phyloP scores from a whole-genome alignment of 2,329 filamentous ascomycete genomes.

The Hymenoscyphus scutula region DNA sequence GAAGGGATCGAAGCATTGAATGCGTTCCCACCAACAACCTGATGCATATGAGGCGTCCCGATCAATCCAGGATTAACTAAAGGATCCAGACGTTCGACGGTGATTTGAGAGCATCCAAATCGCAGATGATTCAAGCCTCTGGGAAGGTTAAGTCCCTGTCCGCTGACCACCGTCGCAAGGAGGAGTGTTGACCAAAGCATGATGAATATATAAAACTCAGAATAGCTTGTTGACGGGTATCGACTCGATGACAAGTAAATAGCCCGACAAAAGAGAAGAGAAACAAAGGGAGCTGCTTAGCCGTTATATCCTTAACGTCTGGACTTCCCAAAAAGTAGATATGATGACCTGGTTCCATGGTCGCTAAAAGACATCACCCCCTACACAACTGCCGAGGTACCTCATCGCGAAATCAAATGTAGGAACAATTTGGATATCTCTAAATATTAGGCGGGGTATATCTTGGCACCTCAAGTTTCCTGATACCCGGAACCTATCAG shows the following conservation, averaged over 20 bases:
- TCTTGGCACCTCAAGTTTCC: conserved; percentile 2
- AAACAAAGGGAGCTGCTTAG: neutral
- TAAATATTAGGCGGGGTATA: neutral
- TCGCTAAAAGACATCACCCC: neutral
- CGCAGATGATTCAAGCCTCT: conserved; percentile 13
- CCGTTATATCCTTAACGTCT: neutral
- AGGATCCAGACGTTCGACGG: conserved; percentile 19
- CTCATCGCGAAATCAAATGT: conserved; percentile 3
- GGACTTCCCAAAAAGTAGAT: neutral
- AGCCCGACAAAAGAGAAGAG: neutral
- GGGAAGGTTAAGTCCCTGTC: conserved; percentile 4
- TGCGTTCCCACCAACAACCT: conserved; percentile 12
- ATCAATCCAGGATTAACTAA: conserved; percentile 19
- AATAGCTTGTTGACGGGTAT: neutral
- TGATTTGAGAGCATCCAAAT: conserved; percentile 20
- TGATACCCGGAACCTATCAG: conserved; percentile 7
- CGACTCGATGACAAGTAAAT: neutral
- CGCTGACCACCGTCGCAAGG: neutral
- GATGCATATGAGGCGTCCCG: conserved; percentile 12
- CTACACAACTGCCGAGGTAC: conserved; percentile 10
- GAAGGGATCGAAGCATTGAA: conserved; percentile 14
- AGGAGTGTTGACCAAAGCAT: conserved; percentile 7
- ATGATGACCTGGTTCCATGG: neutral
- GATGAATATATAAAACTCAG: neutral
- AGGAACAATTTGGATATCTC: conserved; percentile 8